phyloP scores from a whole-genome alignment of 306 rosid genomes.

The Lathyrus tuberosus region DNA sequence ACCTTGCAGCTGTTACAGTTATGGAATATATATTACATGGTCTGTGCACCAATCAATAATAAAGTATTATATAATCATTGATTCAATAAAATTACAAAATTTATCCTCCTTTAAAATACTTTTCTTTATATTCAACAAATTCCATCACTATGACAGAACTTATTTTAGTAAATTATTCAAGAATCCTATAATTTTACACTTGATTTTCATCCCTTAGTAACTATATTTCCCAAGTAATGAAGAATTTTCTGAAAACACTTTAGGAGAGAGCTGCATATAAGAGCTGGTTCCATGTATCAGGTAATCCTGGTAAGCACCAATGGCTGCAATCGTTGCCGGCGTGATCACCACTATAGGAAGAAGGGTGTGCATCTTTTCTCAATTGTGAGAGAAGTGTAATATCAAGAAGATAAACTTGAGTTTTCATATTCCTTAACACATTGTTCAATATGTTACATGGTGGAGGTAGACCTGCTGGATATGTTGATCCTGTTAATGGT shows the following conservation, averaged over 20 bases:
- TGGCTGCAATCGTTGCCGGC: slow-evolving; percentile 92
- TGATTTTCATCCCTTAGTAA: slow-evolving; percentile 31
- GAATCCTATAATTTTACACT: slow-evolving; percentile 52
- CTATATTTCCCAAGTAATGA: slow-evolving; percentile 32
- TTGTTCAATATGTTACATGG: slow-evolving; percentile 57
- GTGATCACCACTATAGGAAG: slow-evolving; percentile 62
- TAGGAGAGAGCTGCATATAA: slow-evolving; percentile 70
- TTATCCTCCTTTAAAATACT: slow-evolving; percentile 16
- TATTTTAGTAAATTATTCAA: slow-evolving; percentile 36
- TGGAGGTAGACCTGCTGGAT: slow-evolving; percentile 88
- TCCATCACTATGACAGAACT: slow-evolving; percentile 28
- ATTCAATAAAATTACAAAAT: slow-evolving; percentile 27
- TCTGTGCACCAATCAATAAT: slow-evolving; percentile 25
- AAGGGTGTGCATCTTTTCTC: slow-evolving; percentile 92
- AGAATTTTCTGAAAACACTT: slow-evolving; percentile 28
- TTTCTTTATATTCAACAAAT: slow-evolving; percentile 35
- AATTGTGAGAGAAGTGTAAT: slow-evolving; percentile 85
- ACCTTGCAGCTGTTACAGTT: background rate
- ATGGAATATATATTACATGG: slow-evolving; percentile 30
- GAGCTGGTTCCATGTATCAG: slow-evolving; percentile 98
- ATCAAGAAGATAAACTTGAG: slow-evolving; percentile 76
- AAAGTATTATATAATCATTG: slow-evolving; percentile 24
- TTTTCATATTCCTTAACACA: slow-evolving; percentile 64
- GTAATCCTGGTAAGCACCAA: slow-evolving; percentile 97
- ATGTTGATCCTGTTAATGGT: slow-evolving; percentile 73